Base-by-base conservation (phyloP, 306 rosid genomes). In the Oemleria cerasiformis region DNA sequence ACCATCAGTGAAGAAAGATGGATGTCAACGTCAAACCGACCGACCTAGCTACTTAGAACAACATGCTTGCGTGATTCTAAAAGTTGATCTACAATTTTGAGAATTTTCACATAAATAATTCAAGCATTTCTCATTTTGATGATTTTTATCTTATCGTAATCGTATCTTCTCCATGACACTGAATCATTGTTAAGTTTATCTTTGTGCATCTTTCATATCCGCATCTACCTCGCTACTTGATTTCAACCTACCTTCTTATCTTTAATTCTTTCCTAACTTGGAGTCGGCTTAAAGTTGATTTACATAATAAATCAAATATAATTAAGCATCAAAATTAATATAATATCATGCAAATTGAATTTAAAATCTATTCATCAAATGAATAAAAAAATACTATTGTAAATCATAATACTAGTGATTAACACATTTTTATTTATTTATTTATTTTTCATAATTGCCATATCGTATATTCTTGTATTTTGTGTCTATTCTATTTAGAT, bases 91-190 rank as follows among this genome's bases (percentile, higher is more conserved):
- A 30, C 70, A 0, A 21, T 19, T 19, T 3, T 4, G 20, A 9
- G 43, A 25, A 45, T 47, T 25, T 43, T 21, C 0, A 64, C 17
- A 10, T 43, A 43, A 40, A 63, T 2, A 42, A 64, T 17, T 62
- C 49, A 63, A 63, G 48, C 67, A 62, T 39, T 48, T 12, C 16
- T 38, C 68, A 41, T n/a, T 25, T 66, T 30, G 9, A 21, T 45
- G 40, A 65, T 44, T 44, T 58, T 62, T 57, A 62, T 73, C 77
- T 20, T 63, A 73, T 73, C 77, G 53, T 14, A 62, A 73, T 73
- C 77, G 42, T 14, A 62, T 64, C 71, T 40, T 47, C 23, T 8
- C 7, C 5, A 20, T 72, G 60, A 48, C 75, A 47, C 9, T 60
- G 36, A 16, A n/a, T 5, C n/a, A 7, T 73, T 40, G 0, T 73